These are phyloP conservation scores for Pistacia atlantica DNA, from an alignment of 345 rosid species.

Conservation along the genomic window DNA sequence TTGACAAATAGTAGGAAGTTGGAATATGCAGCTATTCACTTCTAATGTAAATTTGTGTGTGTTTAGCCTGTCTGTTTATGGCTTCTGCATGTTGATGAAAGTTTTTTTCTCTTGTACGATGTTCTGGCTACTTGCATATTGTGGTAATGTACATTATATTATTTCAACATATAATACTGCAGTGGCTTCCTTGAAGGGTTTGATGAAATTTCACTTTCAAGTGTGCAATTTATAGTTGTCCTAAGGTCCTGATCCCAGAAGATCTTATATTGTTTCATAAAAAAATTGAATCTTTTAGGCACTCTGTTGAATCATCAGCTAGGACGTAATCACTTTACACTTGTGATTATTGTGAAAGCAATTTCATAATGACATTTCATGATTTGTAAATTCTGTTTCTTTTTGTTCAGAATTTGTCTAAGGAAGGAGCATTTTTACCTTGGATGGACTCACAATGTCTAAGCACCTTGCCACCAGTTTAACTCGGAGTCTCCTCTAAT, in stretches of 20 bases:
- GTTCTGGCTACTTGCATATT: no score
- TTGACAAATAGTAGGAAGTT: slow-evolving; percentile 1
- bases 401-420: slow-evolving; percentile 43
- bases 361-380: neutral
- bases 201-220: neutral
- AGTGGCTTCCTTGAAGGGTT: neutral
- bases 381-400: slow-evolving; percentile 5
- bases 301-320: neutral
- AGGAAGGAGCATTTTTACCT: slow-evolving; percentile 55
- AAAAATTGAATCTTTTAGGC: neutral
- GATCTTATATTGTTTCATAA: neutral
- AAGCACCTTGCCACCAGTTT: slow-evolving; percentile 24
- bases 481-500: neutral
- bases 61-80: neutral
- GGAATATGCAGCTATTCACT: neutral
- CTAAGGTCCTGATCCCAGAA: neutral
- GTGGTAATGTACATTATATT: neutral
- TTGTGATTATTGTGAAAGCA: neutral
- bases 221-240: neutral
- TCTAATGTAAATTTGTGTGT: neutral
- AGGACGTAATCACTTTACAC: neutral
- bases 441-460: slow-evolving; percentile 49
- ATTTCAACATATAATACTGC: neutral
- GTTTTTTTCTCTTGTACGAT: neutral
- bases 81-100: neutral